Percentiles rank a stretch among this genome's conserved stretches.
Evolutionary conservation across 2,329 filamentous ascomycete genomes (phyloP).

Genomic region (Juglanconis oblonga): DNA sequence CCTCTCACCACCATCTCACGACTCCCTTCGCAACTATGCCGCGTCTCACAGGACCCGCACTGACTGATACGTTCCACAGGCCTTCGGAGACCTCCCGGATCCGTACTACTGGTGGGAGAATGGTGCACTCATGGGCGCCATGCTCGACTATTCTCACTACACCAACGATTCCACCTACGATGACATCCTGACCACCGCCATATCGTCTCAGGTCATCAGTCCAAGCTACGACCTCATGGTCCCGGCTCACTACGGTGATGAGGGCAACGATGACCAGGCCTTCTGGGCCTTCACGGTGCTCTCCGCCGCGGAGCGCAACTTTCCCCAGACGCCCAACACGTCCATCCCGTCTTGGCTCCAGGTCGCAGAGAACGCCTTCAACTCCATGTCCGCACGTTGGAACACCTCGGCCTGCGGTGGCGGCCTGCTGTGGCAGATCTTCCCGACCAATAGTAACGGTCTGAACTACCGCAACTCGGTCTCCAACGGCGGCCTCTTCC

Average conservation of each 20-base stretch:
- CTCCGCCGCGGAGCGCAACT: slow-evolving; percentile 66
- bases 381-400: slow-evolving; percentile 69
- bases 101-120: slow-evolving; percentile 71
- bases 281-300: slow-evolving; percentile 71
- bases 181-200: slow-evolving; percentile 53
- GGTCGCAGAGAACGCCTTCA: slow-evolving; percentile 69
- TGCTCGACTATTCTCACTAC: slow-evolving; percentile 68
- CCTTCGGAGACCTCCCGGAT: slow-evolving; percentile 59
- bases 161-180: slow-evolving; percentile 64
- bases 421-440: slow-evolving; percentile 81
- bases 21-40: background rate
- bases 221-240: slow-evolving; percentile 59
- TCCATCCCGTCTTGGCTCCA: slow-evolving; percentile 61
- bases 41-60: background rate
- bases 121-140: slow-evolving; percentile 63
- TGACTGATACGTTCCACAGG: slow-evolving; percentile 29
- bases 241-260: slow-evolving; percentile 51
- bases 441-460: slow-evolving; percentile 66
- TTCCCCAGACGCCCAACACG: slow-evolving; percentile 54
- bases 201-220: slow-evolving; percentile 56
- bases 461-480: slow-evolving; percentile 82
- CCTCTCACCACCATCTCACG: background rate
- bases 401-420: slow-evolving; percentile 64
- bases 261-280: slow-evolving; percentile 73
- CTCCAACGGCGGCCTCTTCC: slow-evolving; percentile 80